A percentile compares a stretch with the other conserved stretches of the same genome.
Conservation (phyloP, 1,284 basidiomycete species). For the Vanrija humicola region DNA sequence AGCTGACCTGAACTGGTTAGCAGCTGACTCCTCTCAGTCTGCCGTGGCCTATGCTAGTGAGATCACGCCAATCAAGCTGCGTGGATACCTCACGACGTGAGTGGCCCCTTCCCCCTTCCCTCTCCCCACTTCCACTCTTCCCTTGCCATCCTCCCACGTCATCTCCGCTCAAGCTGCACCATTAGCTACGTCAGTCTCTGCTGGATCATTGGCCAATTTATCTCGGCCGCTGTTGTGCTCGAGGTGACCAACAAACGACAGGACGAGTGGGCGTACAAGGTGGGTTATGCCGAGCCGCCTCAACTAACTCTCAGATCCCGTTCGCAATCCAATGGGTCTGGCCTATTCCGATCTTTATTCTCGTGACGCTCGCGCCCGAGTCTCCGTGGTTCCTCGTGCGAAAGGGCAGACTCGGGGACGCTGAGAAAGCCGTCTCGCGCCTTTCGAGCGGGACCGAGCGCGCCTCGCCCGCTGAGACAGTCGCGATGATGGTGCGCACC, state of each 20-base stretch:
- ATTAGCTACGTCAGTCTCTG: conserved; percentile 43
- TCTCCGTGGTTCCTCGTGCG: conserved; percentile 21
- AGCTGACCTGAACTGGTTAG: no score
- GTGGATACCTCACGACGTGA: conserved; percentile 29
- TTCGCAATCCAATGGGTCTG: conserved; percentile 39
- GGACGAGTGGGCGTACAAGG: not conserved
- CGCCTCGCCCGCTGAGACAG: conserved; percentile 31
- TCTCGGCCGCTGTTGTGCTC: conserved; percentile 3
- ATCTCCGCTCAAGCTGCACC: no score
- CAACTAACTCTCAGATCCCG: not conserved
- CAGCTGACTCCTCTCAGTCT: not conserved
- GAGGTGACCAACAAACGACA: not conserved
- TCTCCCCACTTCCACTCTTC: not conserved
- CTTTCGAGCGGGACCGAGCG: conserved; percentile 13
- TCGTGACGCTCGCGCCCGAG: conserved; percentile 33
- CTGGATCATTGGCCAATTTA: conserved; percentile 31
- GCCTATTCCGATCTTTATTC: conserved; percentile 29
- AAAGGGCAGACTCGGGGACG: not conserved
- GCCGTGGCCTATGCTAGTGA: conserved; percentile 34
- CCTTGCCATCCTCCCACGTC: no score
- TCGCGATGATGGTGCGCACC: conserved; percentile 48
- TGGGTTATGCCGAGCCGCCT: not conserved
- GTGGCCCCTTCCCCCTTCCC: conserved; percentile 13
- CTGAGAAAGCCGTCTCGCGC: not conserved
- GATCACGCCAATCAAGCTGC: conserved; percentile 29